Evolutionary conservation across 2,329 filamentous ascomycete genomes (phyloP).

Genomic region (Ascochyta koolunga): DNA sequence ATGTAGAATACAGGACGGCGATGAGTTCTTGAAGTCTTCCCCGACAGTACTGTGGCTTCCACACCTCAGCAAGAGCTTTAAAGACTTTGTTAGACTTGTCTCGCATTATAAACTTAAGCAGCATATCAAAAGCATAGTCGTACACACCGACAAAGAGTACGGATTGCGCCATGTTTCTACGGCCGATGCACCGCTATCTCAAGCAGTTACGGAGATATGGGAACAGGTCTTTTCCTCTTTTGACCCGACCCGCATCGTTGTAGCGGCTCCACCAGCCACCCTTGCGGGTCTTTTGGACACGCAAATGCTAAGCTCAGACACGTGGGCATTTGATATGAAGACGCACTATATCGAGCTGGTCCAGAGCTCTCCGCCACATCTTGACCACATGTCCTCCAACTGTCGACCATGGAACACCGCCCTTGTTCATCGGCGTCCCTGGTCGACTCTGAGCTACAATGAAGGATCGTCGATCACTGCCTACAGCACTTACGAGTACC

Average conservation of each 20-base stretch:
- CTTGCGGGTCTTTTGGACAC: constrained; percentile 67
- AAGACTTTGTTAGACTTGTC: constrained; percentile 28
- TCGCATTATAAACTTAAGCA: constrained; percentile 30
- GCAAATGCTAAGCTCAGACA: constrained; percentile 62
- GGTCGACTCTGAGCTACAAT: constrained; percentile 71
- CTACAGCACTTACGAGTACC: constrained; percentile 75
- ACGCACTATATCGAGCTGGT: constrained; percentile 64
- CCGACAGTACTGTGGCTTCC: constrained; percentile 39
- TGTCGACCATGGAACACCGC: constrained; percentile 28
- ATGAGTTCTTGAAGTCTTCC: constrained; percentile 34
- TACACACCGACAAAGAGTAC: constrained; percentile 51
- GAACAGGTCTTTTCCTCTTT: constrained; percentile 33
- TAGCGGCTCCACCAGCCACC: constrained; percentile 64
- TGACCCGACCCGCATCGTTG: constrained; percentile 43
- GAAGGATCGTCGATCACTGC: constrained; percentile 76
- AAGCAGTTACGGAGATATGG: constrained; percentile 56
- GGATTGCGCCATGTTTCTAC: constrained; percentile 37
- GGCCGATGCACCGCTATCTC: constrained; percentile 48
- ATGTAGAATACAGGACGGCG: constrained; percentile 38
- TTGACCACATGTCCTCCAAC: constrained; percentile 12
- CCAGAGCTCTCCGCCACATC: constrained; percentile 17
- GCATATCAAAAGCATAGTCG: constrained; percentile 56
- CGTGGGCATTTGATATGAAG: constrained; percentile 68
- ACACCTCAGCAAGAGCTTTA: constrained; percentile 35
- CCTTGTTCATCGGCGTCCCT: constrained; percentile 66